Conservation (phyloP, 2,329 filamentous ascomycete genomes). For the Metarhizium guizhouense region DNA sequence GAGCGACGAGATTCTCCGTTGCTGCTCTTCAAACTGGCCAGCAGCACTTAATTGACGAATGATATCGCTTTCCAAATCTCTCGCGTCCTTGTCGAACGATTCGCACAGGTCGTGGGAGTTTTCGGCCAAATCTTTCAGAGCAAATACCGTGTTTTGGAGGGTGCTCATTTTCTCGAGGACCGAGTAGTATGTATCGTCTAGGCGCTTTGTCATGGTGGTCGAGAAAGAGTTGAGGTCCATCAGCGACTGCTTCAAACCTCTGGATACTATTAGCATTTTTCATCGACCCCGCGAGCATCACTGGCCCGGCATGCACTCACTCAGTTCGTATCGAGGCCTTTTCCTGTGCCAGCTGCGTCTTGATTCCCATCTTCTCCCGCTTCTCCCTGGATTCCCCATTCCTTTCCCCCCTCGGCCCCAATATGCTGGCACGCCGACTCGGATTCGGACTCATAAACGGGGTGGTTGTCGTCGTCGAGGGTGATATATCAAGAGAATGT, state of each 20-base stretch:
- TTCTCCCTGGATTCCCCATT: slow-evolving; percentile 27
- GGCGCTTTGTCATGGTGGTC: slow-evolving; percentile 50
- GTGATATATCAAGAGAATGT: slow-evolving; percentile 35
- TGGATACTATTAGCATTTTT: slow-evolving; percentile 15
- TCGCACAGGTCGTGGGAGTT: slow-evolving; percentile 49
- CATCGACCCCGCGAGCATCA: background rate
- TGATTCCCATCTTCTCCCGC: slow-evolving; percentile 26
- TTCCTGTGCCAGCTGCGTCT: slow-evolving; percentile 29
- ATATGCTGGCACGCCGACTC: slow-evolving; percentile 34
- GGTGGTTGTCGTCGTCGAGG: slow-evolving; percentile 37
- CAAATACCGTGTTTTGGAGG: slow-evolving; percentile 54
- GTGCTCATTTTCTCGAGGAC: slow-evolving; percentile 59
- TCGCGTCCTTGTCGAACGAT: slow-evolving; percentile 51
- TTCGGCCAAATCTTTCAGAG: slow-evolving; percentile 57
- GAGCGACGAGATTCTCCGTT: slow-evolving; percentile 51
- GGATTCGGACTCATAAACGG: slow-evolving; percentile 32
- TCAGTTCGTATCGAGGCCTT: slow-evolving; percentile 21
- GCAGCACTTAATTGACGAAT: slow-evolving; percentile 50
- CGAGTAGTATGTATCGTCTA: slow-evolving; percentile 68
- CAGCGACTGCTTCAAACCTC: slow-evolving; percentile 43
- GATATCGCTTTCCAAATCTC: slow-evolving; percentile 51
- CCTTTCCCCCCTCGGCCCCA: slow-evolving; percentile 23
- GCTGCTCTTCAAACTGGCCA: slow-evolving; percentile 55
- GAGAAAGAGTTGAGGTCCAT: slow-evolving; percentile 50
- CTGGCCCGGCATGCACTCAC: slow-evolving; percentile 15